Evolutionary conservation across 768 basidiomycete species (phyloP).

Genomic region (Termitomyces sp.): DNA sequence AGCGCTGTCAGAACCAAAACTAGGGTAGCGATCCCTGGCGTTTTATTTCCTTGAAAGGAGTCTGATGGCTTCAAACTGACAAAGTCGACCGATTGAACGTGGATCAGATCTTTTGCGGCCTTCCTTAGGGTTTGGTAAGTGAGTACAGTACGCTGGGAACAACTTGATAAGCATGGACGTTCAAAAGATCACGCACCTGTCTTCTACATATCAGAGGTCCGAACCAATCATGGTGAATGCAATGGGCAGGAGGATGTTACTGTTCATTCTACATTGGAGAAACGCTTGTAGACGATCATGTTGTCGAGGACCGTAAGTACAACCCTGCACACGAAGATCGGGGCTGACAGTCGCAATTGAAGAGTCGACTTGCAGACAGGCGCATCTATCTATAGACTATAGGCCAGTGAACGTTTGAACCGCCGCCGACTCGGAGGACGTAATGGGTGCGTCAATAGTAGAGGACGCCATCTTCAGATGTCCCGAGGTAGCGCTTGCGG

Average conservation of each 20-base stretch:
- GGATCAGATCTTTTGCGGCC: neutral
- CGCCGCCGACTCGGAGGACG: neutral
- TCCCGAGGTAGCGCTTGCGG: too few species aligned
- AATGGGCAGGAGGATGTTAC: too few species aligned
- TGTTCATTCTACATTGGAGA: too few species aligned
- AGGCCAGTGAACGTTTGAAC: too few species aligned
- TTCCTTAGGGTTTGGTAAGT: neutral
- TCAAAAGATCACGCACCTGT: too few species aligned
- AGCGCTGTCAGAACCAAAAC: neutral
- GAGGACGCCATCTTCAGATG: neutral
- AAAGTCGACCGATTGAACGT: neutral
- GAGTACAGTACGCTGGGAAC: neutral
- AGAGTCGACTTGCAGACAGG: neutral
- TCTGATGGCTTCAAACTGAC: too few species aligned
- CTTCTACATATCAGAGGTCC: too few species aligned
- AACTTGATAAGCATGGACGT: neutral
- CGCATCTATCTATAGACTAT: neutral
- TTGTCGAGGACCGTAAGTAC: too few species aligned
- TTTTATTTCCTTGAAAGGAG: neutral
- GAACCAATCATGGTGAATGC: too few species aligned
- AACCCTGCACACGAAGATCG: neutral
- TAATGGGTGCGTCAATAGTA: neutral
- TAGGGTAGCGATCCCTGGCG: neutral
- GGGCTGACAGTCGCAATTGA: neutral
- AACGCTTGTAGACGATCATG: too few species aligned